Evolutionary conservation across 2,329 filamentous ascomycete species (phyloP), one percentile per base, ranked within the genome.

Genomic region (Rosellinia necatrix): DNA sequence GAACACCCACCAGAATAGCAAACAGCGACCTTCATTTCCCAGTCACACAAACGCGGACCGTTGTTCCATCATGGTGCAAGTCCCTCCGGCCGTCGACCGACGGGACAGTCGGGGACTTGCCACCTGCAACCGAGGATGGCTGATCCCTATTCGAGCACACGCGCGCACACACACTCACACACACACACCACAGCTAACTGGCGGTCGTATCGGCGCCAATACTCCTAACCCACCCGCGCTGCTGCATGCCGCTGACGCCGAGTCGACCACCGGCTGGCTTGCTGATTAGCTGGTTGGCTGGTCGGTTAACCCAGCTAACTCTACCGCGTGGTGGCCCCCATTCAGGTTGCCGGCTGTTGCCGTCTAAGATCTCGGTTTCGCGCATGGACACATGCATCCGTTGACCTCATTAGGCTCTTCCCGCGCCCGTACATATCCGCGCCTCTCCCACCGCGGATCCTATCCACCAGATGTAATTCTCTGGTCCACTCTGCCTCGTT

Each of bases 351-450:
- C 55, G 60, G 60, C 58, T 58, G 52, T 60, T 61, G 54, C 56
- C 57, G 59, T 55, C 54, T 35, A 59, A 56, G 54, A 64, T 63
- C 59, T 66, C 46, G 58, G 62, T 66, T 64, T 60, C 62, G 63
- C 61, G 62, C 66, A 68, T 67, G 59, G 58, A 64, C 59, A 56
- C 64, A 64, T 67, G 66, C 64, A 68, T 64, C 67, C 67, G 65
- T 64, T 60, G 60, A 55, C 60, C 61, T 59, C 53, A 59, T 67
- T 67, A 68, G 66, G 67, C 65, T 67, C 66, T 66, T 69, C 67
- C 67, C 67, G 67, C 49, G 58, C 64, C 66, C 66, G 62, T 67
- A 67, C 65, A 67, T 66, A 66, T 64, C 66, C 65, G 66, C 57
- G 61, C 62, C 62, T 62, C 63, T 68, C 61, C 66, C 58, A 54